Conservation (phyloP, 306 rosid genomes). For the Cucumis sativus region DNA sequence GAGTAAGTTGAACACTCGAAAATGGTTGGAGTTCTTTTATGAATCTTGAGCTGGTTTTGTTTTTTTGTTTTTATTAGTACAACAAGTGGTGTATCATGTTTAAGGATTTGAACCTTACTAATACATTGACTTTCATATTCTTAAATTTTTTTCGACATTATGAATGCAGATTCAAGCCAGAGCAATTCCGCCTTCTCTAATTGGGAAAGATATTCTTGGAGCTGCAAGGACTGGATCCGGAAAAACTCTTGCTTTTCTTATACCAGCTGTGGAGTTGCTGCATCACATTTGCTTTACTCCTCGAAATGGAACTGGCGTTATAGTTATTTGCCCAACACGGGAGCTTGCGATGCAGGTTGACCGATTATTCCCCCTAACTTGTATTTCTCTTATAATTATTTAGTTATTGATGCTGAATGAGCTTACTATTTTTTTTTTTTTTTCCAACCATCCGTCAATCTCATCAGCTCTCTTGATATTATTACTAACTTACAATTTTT, state of each 20-base stretch:
- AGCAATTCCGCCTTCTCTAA: conserved; percentile 53
- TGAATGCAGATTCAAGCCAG: conserved; percentile 70
- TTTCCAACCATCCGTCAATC: background rate
- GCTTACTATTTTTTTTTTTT: background rate
- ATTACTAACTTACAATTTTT: conserved; percentile 7
- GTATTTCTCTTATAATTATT: background rate
- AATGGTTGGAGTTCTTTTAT: background rate
- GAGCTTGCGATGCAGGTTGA: conserved; percentile 94
- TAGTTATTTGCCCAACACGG: conserved; percentile 86
- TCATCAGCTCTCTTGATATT: background rate
- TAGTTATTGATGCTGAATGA: background rate
- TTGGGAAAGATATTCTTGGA: conserved; percentile 78
- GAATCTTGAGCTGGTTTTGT: background rate
- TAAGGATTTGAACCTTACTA: background rate
- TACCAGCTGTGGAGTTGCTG: conserved; percentile 83
- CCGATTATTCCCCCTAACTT: background rate
- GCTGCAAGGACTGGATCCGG: conserved; percentile 99
- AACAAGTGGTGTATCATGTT: too few species aligned
- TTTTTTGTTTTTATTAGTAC: too few species aligned
- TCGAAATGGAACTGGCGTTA: conserved; percentile 70
- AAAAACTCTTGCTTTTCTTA: conserved; percentile 80
- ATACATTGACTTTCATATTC: background rate
- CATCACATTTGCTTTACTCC: conserved; percentile 38
- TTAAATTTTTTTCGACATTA: conserved; percentile 3
- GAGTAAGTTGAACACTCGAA: background rate